Evolutionary conservation across 495 filamentous ascomycete species (phyloP).

Genomic region (Hypoxylon perforatum): DNA sequence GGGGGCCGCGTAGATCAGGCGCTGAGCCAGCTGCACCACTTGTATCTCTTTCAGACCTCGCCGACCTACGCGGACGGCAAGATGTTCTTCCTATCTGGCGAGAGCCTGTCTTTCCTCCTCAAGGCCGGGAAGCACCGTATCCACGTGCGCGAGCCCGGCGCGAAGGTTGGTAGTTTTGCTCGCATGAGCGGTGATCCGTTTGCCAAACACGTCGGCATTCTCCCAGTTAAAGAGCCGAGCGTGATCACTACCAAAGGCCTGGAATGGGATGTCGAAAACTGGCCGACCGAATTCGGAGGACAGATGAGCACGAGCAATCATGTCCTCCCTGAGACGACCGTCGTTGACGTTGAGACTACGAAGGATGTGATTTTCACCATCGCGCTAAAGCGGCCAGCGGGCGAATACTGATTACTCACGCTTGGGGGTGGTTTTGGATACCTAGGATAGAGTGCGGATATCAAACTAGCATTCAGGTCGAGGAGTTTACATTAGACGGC

Average conservation of each 20-base stretch:
- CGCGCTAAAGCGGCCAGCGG: slow-evolving; percentile 62
- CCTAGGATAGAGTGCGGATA: too few relatives aligned
- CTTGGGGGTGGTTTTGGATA: too few relatives aligned
- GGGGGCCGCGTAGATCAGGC: slow-evolving; percentile 93
- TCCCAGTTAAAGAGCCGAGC: slow-evolving; percentile 80
- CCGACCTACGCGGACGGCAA: slow-evolving; percentile 56
- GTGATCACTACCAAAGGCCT: slow-evolving; percentile 80
- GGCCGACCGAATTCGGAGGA: slow-evolving; percentile 84
- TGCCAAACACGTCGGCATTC: slow-evolving; percentile 79
- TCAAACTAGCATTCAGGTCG: too few relatives aligned
- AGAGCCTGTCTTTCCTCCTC: slow-evolving; percentile 84
- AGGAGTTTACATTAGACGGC: too few relatives aligned
- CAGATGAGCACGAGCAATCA: slow-evolving; percentile 95
- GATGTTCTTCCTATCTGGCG: slow-evolving; percentile 78
- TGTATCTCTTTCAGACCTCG: slow-evolving; percentile 68
- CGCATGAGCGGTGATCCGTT: slow-evolving; percentile 56
- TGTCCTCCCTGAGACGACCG: slow-evolving; percentile 62
- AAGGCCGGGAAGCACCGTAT: slow-evolving; percentile 74
- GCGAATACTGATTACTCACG: not conserved
- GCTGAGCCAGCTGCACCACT: slow-evolving; percentile 84
- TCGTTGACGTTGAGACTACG: slow-evolving; percentile 70
- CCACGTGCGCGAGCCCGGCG: slow-evolving; percentile 60
- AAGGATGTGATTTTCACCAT: slow-evolving; percentile 86
- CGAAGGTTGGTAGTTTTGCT: slow-evolving; percentile 47
- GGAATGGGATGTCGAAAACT: slow-evolving; percentile 88